These are phyloP conservation scores for Martiniozyma asiatica DNA, from an alignment of 1,139 yeast genomes.

Conservation along the genomic window DNA sequence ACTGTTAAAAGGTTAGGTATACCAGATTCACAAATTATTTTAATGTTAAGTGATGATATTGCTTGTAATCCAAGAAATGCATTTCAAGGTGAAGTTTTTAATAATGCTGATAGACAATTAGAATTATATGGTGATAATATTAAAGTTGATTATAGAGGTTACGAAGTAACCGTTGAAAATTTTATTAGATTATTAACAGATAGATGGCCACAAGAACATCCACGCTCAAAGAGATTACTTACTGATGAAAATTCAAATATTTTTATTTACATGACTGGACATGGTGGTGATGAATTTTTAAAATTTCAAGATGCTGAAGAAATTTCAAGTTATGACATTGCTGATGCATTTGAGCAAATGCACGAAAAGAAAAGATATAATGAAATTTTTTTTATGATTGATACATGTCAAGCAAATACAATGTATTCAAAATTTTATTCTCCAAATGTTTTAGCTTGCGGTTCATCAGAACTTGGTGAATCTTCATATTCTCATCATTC, in stretches of 20 bases:
- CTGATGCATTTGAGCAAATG: constrained; percentile 97
- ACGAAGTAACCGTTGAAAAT: constrained; percentile 95
- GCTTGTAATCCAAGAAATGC: constrained; percentile 95
- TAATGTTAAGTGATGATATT: constrained; percentile 93
- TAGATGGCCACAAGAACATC: constrained; percentile 90
- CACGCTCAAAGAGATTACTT: constrained; percentile 76
- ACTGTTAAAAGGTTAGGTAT: constrained; percentile 93
- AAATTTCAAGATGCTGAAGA: constrained; percentile 98
- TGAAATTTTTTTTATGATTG: constrained; percentile 94
- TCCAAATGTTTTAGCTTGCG: constrained; percentile 87
- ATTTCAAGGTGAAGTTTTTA: constrained; percentile 92
- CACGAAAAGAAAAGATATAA: constrained; percentile 88
- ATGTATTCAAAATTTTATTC: constrained; percentile 90
- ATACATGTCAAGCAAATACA: constrained; percentile 97
- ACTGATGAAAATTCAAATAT: constrained; percentile 93
- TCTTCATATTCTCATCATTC: constrained; percentile 93
- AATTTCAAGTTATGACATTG: constrained; percentile 87
- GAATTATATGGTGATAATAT: constrained; percentile 90
- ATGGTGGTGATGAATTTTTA: constrained; percentile 94
- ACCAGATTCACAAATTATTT: constrained; percentile 92
- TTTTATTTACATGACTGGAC: constrained; percentile 93
- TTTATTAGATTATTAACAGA: constrained; percentile 83
- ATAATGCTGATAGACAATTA: constrained; percentile 85
- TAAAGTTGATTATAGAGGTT: constrained; percentile 94
- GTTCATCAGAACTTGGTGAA: constrained; percentile 83